A percentile compares a stretch with the other conserved stretches of the same genome.
phyloP scores from a whole-genome alignment of 768 basidiomycete genomes.

The Rhizopogon rudus region DNA sequence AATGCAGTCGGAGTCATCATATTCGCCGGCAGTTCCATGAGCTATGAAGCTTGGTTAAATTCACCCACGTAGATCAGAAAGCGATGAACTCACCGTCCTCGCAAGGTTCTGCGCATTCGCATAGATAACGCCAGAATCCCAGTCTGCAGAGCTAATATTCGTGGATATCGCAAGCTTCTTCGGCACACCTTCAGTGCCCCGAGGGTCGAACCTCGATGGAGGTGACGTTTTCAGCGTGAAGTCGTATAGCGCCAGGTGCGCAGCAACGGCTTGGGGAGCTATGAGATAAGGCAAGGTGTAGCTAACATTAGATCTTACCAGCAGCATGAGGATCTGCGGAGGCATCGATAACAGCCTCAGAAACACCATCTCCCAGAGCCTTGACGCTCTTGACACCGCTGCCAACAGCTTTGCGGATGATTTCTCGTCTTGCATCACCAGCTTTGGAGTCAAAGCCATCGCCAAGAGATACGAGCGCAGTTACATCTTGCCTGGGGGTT shows the following conservation, averaged over 20 bases:
- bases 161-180: conserved; percentile 48
- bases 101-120: conserved; percentile 78
- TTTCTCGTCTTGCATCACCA: conserved; percentile 49
- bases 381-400: conserved; percentile 68
- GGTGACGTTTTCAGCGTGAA: conserved; percentile 77
- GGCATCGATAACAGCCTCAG: conserved; percentile 59
- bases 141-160: conserved; percentile 42
- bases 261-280: conserved; percentile 56
- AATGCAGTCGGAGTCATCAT: conserved; percentile 83
- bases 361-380: conserved; percentile 52
- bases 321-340: conserved; percentile 71
- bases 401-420: conserved; percentile 67
- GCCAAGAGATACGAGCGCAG: conserved; percentile 56
- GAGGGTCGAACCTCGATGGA: conserved; percentile 61
- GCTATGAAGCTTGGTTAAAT: conserved; percentile 31
- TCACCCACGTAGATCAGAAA: background rate
- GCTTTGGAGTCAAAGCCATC: conserved; percentile 45
- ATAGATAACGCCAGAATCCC: conserved; percentile 72
- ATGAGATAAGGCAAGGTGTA: background rate
- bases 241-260: conserved; percentile 68
- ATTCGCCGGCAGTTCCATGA: conserved; percentile 84
- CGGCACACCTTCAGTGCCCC: conserved; percentile 44
- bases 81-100: conserved; percentile 48
- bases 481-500: conserved; percentile 38
- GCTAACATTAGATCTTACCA: conserved; percentile 33